Conservation (phyloP, 1,284 basidiomycete genomes). For the Kwoniella shivajii region DNA sequence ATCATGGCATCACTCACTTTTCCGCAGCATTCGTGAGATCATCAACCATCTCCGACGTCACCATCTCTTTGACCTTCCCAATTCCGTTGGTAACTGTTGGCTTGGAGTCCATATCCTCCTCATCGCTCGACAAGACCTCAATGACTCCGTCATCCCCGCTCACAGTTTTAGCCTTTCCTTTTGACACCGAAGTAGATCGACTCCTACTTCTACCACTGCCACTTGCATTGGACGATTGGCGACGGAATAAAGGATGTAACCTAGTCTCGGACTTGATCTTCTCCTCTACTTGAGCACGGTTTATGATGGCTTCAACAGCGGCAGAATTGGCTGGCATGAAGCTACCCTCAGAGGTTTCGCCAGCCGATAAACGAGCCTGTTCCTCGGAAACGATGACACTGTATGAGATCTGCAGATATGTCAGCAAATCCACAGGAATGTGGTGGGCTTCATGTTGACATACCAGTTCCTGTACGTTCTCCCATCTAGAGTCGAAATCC, state of each 20-base stretch:
- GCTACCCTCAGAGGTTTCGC: conserved; percentile 16
- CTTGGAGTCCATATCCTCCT: conserved; percentile 24
- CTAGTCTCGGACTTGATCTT: conserved; percentile 10
- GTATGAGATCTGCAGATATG: conserved; percentile 45
- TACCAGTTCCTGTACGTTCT: conserved; percentile 83
- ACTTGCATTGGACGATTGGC: conserved; percentile 10
- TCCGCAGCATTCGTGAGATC: conserved; percentile 12
- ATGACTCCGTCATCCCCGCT: conserved; percentile 30
- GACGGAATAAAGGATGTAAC: conserved; percentile 43
- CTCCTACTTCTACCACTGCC: conserved; percentile 12
- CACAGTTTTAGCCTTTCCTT: conserved; percentile 7
- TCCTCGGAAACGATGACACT: conserved; percentile 49
- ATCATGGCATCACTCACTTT: conserved; percentile 17
- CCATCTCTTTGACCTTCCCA: conserved; percentile 3
- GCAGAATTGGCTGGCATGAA: conserved; percentile 38
- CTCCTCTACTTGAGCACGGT: conserved; percentile 16
- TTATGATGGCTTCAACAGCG: conserved; percentile 27
- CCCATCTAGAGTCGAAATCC: conserved; percentile 77
- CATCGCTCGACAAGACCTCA: conserved; percentile 42
- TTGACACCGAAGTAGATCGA: conserved; percentile 18
- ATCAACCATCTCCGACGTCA: conserved; percentile 8
- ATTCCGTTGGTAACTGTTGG: not conserved
- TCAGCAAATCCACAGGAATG: conserved; percentile 13
- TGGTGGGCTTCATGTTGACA: conserved; percentile 38
- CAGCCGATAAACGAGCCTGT: conserved; percentile 31